phyloP scores from a whole-genome alignment of 208 protist genomes.

The Naegleria fowleri region DNA sequence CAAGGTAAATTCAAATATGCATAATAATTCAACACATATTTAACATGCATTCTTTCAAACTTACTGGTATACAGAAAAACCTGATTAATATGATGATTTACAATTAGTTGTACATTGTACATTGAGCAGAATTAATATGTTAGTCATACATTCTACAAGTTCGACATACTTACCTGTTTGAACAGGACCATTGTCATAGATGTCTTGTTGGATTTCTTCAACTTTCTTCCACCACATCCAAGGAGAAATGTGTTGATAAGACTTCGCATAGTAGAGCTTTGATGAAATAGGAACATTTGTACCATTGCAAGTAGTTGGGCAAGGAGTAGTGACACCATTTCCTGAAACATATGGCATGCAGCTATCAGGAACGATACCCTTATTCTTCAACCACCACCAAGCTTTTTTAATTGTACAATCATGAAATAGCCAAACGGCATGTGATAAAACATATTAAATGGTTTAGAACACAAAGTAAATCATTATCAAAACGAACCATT shows the following conservation, averaged over 20 bases:
- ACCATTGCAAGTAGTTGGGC: neutral
- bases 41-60: neutral
- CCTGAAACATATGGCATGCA: neutral
- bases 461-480: too few relatives aligned
- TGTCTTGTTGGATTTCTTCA: conserved; percentile 61
- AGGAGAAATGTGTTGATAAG: neutral
- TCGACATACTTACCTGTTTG: too few relatives aligned
- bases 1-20: too few relatives aligned
- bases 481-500: neutral
- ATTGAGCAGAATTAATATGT: too few relatives aligned
- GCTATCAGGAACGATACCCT: neutral
- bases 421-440: too few relatives aligned
- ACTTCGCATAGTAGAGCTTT: neutral
- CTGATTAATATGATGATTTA: too few relatives aligned
- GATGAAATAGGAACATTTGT: neutral
- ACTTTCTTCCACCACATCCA: neutral
- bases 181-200: conserved; percentile 73
- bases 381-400: neutral
- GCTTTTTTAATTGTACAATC: too few relatives aligned
- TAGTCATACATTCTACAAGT: too few relatives aligned
- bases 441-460: too few relatives aligned
- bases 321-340: conserved; percentile 36
- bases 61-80: conserved; percentile 68
- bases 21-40: too few relatives aligned
- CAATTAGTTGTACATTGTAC: too few relatives aligned